A percentile compares a stretch with the other conserved stretches of the same genome.
Evolutionary conservation across 2,329 filamentous ascomycete species (phyloP).

Genomic region (Neopestalotiopsis sp.): DNA sequence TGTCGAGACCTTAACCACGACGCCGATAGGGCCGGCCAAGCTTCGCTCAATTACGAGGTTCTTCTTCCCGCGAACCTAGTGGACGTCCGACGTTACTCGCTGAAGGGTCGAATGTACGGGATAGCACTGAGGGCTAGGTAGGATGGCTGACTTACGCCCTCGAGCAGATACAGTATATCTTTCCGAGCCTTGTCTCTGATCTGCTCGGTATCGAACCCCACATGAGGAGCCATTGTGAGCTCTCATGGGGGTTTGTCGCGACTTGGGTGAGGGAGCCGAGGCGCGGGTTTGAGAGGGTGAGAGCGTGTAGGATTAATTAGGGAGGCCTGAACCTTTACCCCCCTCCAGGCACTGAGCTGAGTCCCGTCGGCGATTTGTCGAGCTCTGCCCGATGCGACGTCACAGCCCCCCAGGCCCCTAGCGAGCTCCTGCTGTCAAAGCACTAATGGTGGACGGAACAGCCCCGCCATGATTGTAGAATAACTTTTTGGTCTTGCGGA

Average conservation of each 20-base stretch:
- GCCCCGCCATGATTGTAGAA: too few relatives aligned
- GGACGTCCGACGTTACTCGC: conserved; percentile 26
- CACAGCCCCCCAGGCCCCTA: conserved; percentile 11
- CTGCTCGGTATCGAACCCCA: conserved; percentile 75
- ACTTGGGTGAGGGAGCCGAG: conserved; percentile 19
- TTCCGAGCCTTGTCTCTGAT: conserved; percentile 84
- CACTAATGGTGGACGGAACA: background rate
- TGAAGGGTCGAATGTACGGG: conserved; percentile 16
- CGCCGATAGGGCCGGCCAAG: conserved; percentile 85
- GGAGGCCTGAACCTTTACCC: background rate
- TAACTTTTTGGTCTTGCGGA: too few relatives aligned
- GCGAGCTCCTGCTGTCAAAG: background rate
- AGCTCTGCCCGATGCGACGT: conserved; percentile 24
- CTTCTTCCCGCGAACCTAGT: conserved; percentile 96
- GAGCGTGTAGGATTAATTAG: conserved; percentile 15
- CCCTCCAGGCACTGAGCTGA: background rate
- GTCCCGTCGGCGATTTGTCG: conserved; percentile 23
- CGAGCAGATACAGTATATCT: conserved; percentile 87
- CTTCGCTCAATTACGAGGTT: conserved; percentile 93
- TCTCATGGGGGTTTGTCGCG: conserved; percentile 47
- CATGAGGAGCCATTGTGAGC: conserved; percentile 71
- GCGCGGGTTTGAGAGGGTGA: conserved; percentile 7
- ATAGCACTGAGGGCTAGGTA: conserved; percentile 25
- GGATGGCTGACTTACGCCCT: conserved; percentile 76
- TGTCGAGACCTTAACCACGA: conserved; percentile 93